Conservation (phyloP, 768 basidiomycete genomes). For the Lactarius sp. region DNA sequence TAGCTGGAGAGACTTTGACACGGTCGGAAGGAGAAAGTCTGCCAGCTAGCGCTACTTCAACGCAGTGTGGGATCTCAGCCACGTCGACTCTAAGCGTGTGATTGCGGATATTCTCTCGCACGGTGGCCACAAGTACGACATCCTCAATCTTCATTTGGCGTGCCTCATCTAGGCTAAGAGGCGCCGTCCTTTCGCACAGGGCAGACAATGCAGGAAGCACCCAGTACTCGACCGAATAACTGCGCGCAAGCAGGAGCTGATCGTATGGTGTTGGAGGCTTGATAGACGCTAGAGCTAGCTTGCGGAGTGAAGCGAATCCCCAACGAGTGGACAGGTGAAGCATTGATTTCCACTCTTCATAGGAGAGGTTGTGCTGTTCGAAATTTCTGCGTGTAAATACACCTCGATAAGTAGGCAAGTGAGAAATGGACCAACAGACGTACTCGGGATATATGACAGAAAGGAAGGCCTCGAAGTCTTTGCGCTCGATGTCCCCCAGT, state of each 20-base stretch:
- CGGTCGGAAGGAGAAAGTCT: background rate
- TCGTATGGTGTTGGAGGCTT: background rate
- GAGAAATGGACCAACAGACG: background rate
- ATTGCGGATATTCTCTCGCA: background rate
- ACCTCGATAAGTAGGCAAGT: background rate
- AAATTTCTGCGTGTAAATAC: background rate
- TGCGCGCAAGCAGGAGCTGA: constrained; percentile 1
- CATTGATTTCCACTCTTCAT: background rate
- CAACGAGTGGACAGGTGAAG: background rate
- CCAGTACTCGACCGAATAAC: background rate
- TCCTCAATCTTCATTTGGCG: background rate
- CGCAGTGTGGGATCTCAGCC: background rate
- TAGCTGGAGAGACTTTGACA: background rate
- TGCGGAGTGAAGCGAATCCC: background rate
- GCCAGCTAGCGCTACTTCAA: background rate
- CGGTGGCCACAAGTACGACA: background rate
- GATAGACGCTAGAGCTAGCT: background rate
- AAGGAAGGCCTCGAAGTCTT: background rate
- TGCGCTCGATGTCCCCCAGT: background rate
- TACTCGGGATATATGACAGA: background rate
- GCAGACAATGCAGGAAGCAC: background rate
- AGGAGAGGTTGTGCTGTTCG: background rate
- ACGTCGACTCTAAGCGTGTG: background rate
- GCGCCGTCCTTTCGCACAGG: background rate
- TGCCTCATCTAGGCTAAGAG: constrained; percentile 2